Evolutionary conservation across 1,139 yeast species (phyloP).

Genomic region (Pichia terricola): DNA sequence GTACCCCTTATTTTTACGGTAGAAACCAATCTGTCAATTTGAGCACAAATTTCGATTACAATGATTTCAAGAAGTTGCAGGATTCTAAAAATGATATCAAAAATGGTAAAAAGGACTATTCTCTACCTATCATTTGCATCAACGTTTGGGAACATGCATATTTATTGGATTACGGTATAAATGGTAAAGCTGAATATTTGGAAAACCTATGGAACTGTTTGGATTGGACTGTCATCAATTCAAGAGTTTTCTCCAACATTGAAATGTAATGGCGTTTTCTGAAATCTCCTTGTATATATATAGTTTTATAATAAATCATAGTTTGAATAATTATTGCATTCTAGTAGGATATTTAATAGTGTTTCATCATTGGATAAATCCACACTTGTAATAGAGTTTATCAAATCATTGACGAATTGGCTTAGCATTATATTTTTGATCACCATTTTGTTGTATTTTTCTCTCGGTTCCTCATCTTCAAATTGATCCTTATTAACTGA

Average conservation of each 20-base stretch:
- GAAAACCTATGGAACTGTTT: conserved; percentile 69
- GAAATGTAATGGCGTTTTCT: conserved; percentile 5
- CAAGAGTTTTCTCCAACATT: conserved; percentile 35
- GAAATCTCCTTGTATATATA: conserved; percentile 1
- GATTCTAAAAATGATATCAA: conserved; percentile 38
- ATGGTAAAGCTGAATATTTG: conserved; percentile 65
- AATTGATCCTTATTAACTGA: background rate
- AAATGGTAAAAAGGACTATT: conserved; percentile 48
- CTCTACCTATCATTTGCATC: conserved; percentile 69
- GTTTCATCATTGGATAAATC: conserved; percentile 22
- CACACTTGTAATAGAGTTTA: conserved; percentile 23
- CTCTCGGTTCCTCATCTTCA: conserved; percentile 8
- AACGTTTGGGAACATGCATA: conserved; percentile 88
- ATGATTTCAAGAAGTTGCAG: conserved; percentile 39
- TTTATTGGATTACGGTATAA: conserved; percentile 72
- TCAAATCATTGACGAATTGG: conserved; percentile 25
- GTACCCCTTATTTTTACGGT: conserved; percentile 78
- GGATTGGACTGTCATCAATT: conserved; percentile 79
- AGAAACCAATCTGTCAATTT: conserved; percentile 70
- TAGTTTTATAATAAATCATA: conserved; percentile 15
- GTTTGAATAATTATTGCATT: conserved; percentile 24
- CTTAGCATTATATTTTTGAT: conserved; percentile 20
- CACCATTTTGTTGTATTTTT: conserved; percentile 11
- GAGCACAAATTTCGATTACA: conserved; percentile 56
- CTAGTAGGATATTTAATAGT: conserved; percentile 24